Evolutionary conservation across 106 monocot species (phyloP).

Genomic region (Acanthochlamys bracteata): DNA sequence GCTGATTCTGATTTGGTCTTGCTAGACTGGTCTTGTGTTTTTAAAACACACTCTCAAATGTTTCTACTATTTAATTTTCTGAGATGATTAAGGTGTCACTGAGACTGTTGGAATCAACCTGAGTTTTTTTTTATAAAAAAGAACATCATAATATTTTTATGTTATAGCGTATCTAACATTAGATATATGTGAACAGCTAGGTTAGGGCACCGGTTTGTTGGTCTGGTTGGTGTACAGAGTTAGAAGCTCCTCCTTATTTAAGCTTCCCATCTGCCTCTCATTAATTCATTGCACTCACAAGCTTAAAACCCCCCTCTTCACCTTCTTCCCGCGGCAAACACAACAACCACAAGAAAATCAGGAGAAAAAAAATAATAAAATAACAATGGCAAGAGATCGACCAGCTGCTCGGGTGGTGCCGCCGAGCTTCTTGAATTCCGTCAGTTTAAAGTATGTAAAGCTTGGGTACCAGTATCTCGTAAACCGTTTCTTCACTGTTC

Average conservation of each 20-base stretch:
- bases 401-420: too few species aligned
- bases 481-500: slow-evolving; percentile 16
- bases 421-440: slow-evolving; percentile 3
- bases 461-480: slow-evolving; percentile 27
- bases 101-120: too few species aligned
- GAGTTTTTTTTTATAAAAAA: too few species aligned
- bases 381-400: not conserved
- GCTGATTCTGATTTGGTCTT: too few species aligned
- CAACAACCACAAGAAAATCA: not conserved
- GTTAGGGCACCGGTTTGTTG: not conserved
- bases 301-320: not conserved
- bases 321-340: not conserved
- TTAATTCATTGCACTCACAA: not conserved
- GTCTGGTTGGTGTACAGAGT: not conserved
- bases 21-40: too few species aligned
- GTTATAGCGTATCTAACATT: too few species aligned
- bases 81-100: too few species aligned
- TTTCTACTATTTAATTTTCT: too few species aligned
- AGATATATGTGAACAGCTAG: not conserved
- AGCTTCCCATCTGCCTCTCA: slow-evolving; percentile 4
- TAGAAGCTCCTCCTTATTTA: not conserved
- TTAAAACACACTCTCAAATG: too few species aligned
- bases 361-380: not conserved
- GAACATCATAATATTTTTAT: too few species aligned
- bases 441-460: slow-evolving; percentile 25